Conservation (phyloP, 129 eudicot species). For the Tagetes erecta region DNA sequence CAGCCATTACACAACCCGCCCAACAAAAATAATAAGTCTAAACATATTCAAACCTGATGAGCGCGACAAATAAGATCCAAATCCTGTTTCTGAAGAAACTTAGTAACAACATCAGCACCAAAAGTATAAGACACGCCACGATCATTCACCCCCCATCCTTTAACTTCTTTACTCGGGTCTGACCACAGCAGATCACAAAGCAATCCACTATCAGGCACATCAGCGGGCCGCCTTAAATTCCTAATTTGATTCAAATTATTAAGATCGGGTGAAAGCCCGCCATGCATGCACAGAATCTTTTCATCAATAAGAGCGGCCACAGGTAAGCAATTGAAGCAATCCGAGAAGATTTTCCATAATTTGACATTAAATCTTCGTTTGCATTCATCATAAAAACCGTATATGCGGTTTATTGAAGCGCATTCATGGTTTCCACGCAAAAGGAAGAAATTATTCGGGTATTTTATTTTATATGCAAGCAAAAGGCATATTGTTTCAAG, state of each 20-base stretch:
- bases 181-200: slow-evolving; percentile 66
- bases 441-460: slow-evolving; percentile 51
- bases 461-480: slow-evolving; percentile 50
- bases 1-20: slow-evolving; percentile 8
- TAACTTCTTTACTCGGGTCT: slow-evolving; percentile 57
- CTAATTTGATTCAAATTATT: slow-evolving; percentile 51
- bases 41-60: slow-evolving; percentile 46
- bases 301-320: slow-evolving; percentile 64
- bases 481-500: slow-evolving; percentile 55
- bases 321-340: slow-evolving; percentile 55
- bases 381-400: slow-evolving; percentile 53
- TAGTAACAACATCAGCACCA: slow-evolving; percentile 56
- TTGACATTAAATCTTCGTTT: slow-evolving; percentile 51
- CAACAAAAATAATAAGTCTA: not conserved
- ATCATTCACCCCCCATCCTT: slow-evolving; percentile 69
- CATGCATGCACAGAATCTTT: slow-evolving; percentile 65
- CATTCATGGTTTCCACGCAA: slow-evolving; percentile 56
- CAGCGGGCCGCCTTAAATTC: slow-evolving; percentile 48
- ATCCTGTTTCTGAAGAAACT: slow-evolving; percentile 51
- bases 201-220: slow-evolving; percentile 57
- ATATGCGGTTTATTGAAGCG: slow-evolving; percentile 51
- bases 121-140: slow-evolving; percentile 67
- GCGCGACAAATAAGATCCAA: slow-evolving; percentile 65
- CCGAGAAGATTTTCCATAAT: slow-evolving; percentile 50
- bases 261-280: slow-evolving; percentile 67